Evolutionary conservation across 305 asterid genomes (phyloP).

Genomic region (Fraxinus nigra): DNA sequence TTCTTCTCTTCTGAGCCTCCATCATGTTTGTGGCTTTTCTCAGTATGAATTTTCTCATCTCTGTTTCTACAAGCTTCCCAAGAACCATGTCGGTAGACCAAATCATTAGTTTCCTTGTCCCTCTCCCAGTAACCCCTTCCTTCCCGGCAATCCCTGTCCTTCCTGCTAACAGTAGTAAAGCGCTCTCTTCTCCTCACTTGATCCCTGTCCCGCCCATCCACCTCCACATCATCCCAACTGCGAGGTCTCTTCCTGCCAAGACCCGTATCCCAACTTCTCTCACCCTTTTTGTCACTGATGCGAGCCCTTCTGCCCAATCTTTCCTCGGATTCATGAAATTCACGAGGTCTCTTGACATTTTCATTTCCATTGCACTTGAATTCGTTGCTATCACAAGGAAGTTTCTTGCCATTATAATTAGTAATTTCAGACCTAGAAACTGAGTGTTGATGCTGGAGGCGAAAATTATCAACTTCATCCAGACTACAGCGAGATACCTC

Average conservation of each 20-base stretch:
- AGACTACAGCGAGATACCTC: slow-evolving; percentile 6
- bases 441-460: slow-evolving; percentile 20
- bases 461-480: slow-evolving; percentile 25
- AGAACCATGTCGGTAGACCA: slow-evolving; percentile 72
- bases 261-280: slow-evolving; percentile 47
- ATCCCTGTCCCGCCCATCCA: slow-evolving; percentile 54
- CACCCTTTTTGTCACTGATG: slow-evolving; percentile 42
- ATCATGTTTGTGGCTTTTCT: slow-evolving; percentile 33
- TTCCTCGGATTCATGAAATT: slow-evolving; percentile 28
- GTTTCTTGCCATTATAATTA: slow-evolving; percentile 32
- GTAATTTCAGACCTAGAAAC: slow-evolving; percentile 21
- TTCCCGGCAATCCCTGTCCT: slow-evolving; percentile 61
- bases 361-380: slow-evolving; percentile 25
- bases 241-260: slow-evolving; percentile 67
- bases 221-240: slow-evolving; percentile 49
- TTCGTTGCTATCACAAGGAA: slow-evolving; percentile 21
- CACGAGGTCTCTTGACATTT: slow-evolving; percentile 32
- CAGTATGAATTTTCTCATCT: slow-evolving; percentile 47
- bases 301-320: slow-evolving; percentile 46
- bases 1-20: slow-evolving; percentile 47
- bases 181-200: slow-evolving; percentile 64
- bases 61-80: slow-evolving; percentile 69
- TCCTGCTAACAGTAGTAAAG: slow-evolving; percentile 43
- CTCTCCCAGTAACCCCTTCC: slow-evolving; percentile 93
- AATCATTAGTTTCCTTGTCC: slow-evolving; percentile 71